Evolutionary conservation across 2,329 filamentous ascomycete genomes (phyloP).

Genomic region (Aspergillus pseudoterreus): DNA sequence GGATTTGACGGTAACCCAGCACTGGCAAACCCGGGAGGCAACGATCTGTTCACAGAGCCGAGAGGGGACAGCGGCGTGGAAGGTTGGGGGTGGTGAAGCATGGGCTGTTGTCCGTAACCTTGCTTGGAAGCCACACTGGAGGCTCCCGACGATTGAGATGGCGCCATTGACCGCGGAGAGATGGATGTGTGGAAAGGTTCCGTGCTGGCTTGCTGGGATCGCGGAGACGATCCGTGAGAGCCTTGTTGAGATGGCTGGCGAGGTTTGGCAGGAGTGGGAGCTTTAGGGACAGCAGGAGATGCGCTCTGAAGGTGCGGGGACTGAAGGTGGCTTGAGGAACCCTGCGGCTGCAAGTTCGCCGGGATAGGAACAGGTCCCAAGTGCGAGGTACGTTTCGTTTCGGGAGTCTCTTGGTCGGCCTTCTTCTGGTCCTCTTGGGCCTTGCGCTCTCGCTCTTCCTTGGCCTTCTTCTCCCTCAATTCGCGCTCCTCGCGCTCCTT

Average conservation of each 20-base stretch:
- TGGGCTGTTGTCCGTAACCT: conserved; percentile 48
- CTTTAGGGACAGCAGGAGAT: conserved; percentile 78
- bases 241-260: conserved; percentile 78
- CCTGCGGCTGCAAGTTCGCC: conserved; percentile 52
- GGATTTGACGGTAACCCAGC: conserved; percentile 53
- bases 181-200: conserved; percentile 63
- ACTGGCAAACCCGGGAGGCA: conserved; percentile 49
- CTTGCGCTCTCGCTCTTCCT: conserved; percentile 60
- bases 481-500: conserved; percentile 65
- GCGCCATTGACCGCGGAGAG: conserved; percentile 59
- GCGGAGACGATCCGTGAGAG: conserved; percentile 64
- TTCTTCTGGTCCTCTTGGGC: conserved; percentile 47
- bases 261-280: conserved; percentile 71
- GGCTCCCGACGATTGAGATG: conserved; percentile 63
- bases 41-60: conserved; percentile 59
- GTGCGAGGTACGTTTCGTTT: conserved; percentile 57
- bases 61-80: conserved; percentile 62
- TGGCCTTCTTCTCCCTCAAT: conserved; percentile 63
- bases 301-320: conserved; percentile 78
- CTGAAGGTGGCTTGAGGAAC: conserved; percentile 50
- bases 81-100: conserved; percentile 56
- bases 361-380: conserved; percentile 54
- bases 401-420: conserved; percentile 55
- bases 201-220: conserved; percentile 41
- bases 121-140: conserved; percentile 63